Base-by-base conservation (phyloP, 345 rosid species). In the Lagerstroemia speciosa region DNA sequence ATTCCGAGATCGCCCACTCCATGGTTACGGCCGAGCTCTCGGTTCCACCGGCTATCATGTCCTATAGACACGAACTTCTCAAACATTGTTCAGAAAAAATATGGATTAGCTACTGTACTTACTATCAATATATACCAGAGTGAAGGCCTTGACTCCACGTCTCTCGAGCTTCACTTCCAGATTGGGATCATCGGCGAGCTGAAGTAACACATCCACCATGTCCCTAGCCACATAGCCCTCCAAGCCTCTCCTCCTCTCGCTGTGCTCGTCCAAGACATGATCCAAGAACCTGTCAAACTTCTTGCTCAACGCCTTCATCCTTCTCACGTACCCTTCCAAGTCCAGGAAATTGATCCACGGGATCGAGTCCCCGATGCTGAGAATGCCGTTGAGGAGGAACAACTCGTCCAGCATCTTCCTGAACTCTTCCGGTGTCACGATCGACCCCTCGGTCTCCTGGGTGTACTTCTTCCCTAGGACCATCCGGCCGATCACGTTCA, bases 361-460 rank as follows among this genome's bases (percentile, higher is more conserved):
- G 48, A 89, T 89, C 6, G 88, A 86, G 63, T 85, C 95, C 0
- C 95, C 91, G n/a, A 89, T 79, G 34, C 82, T 85, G 63, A 86
- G 34, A 15, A 83, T 78, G 62, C 94, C 91, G 31, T 83, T 89
- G 1, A 89, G 84, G 71, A 83, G 60, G 58, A 89, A 86, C 74
- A 84, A 67, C 77, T 89, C 91, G 30, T 89, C 88, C 5, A 89
- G 69, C 89, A 89, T 89, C 67, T 79, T 81, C 82, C 83, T 86
- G 69, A 83, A 86, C 81, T 89, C 89, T 61, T 80, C 73, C 0
- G 91, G 83, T 1, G 79, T 73, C 66, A 86, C 83, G 3, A 80
- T 73, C 8, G 75, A 55, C 27, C 62, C 71, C 19, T 72, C 79
- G 0, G 29, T 41, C 67, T 67, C 43, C 10, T 68, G 80, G 1